Evolutionary conservation across 2,329 filamentous ascomycete genomes (phyloP).

Genomic region (Didymella arachidicola): DNA sequence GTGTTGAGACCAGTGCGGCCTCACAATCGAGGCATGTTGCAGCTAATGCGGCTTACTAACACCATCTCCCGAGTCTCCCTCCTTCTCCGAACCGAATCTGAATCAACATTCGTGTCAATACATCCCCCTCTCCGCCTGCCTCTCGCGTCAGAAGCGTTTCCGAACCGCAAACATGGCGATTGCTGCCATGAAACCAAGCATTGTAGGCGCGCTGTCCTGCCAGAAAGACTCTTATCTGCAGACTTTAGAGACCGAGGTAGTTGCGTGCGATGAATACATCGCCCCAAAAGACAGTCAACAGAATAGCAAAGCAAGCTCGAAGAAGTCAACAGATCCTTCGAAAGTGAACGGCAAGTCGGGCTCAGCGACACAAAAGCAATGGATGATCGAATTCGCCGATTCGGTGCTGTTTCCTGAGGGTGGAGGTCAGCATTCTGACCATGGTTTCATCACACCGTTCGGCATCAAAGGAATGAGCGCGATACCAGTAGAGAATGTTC

Average conservation of each 20-base stretch:
- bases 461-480: constrained; percentile 19
- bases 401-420: constrained; percentile 47
- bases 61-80: constrained; percentile 23
- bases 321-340: constrained; percentile 37
- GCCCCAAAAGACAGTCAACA: constrained; percentile 29
- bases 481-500: constrained; percentile 41
- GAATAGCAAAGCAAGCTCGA: constrained; percentile 36
- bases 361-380: constrained; percentile 29
- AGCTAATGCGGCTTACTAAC: constrained; percentile 26
- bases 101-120: not conserved
- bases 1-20: constrained; percentile 3
- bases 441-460: constrained; percentile 40
- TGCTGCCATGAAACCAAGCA: constrained; percentile 25
- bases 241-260: constrained; percentile 41
- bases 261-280: constrained; percentile 42
- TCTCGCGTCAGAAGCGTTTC: constrained; percentile 8
- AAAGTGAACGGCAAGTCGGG: constrained; percentile 24
- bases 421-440: constrained; percentile 45
- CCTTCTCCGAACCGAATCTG: constrained; percentile 14
- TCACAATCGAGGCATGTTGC: not conserved
- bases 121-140: constrained; percentile 5
- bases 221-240: constrained; percentile 46
- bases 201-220: constrained; percentile 44
- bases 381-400: constrained; percentile 44
- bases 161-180: constrained; percentile 29